Conservation (phyloP, 148 eudicot genomes). For the Cornus controversa region DNA sequence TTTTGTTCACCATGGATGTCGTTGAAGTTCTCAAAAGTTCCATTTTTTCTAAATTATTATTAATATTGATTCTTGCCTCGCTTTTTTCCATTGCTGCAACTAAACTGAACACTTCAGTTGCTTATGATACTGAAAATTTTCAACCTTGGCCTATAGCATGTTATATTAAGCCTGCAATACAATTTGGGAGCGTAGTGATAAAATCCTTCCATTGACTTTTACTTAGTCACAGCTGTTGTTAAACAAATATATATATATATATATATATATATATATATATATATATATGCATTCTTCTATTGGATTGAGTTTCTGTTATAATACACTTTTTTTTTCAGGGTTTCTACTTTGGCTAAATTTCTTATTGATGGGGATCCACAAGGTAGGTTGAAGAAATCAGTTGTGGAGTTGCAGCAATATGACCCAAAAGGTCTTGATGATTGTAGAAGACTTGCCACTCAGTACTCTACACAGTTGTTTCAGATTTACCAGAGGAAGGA, state of each 20-base stretch:
- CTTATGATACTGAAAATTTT: background rate
- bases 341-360: slow-evolving; percentile 28
- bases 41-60: no score
- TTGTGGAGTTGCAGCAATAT: slow-evolving; percentile 26
- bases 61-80: background rate
- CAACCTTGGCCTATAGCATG: background rate
- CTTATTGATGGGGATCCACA: slow-evolving; percentile 31
- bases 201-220: background rate
- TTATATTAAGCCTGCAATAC: background rate
- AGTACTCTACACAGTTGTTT: slow-evolving; percentile 26
- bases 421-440: slow-evolving; percentile 17
- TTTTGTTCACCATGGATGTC: no score
- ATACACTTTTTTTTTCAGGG: slow-evolving; percentile 24
- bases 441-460: slow-evolving; percentile 29
- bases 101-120: background rate
- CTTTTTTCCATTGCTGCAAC: background rate
- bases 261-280: no score
- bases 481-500: slow-evolving; percentile 34
- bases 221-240: background rate
- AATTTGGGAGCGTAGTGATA: background rate
- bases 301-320: background rate
- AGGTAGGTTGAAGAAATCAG: slow-evolving; percentile 25
- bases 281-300: no score
- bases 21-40: background rate
- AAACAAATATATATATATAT: no score